Evolutionary conservation across 2,329 filamentous ascomycete species (phyloP).

Genomic region (Thelonectria olida): DNA sequence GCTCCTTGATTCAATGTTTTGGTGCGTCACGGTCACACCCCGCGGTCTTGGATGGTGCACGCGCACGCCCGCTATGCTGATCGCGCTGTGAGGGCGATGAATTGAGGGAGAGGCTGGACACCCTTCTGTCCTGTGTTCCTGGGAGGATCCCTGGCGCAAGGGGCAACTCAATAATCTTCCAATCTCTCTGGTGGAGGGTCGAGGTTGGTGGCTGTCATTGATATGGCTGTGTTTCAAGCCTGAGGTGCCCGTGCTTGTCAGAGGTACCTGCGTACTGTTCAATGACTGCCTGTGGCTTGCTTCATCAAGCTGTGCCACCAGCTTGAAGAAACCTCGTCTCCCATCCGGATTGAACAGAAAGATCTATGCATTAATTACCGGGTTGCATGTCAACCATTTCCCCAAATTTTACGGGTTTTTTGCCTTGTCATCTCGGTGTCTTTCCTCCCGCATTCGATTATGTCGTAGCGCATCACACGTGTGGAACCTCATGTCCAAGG

Average conservation of each 20-base stretch:
- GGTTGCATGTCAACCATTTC: background rate
- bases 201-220: constrained; percentile 1
- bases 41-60: constrained; percentile 18
- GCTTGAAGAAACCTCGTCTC: background rate
- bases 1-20: constrained; percentile 15
- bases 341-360: no score
- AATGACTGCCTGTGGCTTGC: no score
- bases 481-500: constrained; percentile 19
- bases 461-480: background rate
- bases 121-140: background rate
- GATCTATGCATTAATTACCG: no score
- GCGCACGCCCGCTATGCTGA: background rate
- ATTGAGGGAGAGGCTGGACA: background rate
- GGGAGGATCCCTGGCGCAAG: constrained; percentile 12
- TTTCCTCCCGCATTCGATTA: constrained; percentile 1
- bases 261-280: background rate
- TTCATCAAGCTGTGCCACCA: background rate
- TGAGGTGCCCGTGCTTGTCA: background rate
- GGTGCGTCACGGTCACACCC: constrained; percentile 27
- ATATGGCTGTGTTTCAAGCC: constrained; percentile 15
- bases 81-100: no score
- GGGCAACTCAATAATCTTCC: background rate
- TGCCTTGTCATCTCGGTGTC: background rate
- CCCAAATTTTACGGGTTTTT: background rate
- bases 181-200: background rate